These are phyloP conservation scores for Cutaneotrichosporon sp. DNA, from an alignment of 1,284 basidiomycete species.

Conservation along the genomic window DNA sequence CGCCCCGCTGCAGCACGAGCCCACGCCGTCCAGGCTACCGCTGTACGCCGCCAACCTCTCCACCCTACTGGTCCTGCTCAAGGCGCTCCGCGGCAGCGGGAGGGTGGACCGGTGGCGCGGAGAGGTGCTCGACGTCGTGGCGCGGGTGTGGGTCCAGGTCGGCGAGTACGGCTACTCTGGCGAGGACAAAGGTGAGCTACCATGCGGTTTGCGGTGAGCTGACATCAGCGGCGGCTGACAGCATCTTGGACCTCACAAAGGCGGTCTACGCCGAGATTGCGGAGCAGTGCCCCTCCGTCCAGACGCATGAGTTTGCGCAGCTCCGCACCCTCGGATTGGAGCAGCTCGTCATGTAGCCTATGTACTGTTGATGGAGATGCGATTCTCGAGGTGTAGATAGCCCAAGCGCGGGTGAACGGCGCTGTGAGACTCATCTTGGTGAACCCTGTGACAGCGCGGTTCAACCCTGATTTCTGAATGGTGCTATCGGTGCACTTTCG, in stretches of 20 bases:
- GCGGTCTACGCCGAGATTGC: constrained; percentile 20
- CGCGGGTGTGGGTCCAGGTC: constrained; percentile 40
- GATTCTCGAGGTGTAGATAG: no score
- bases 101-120: constrained; percentile 48
- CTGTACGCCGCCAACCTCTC: constrained; percentile 45
- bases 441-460: no score
- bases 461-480: no score
- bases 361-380: no score
- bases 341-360: no score
- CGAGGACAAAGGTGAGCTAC: background rate
- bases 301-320: constrained; percentile 15
- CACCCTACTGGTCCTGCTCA: constrained; percentile 36
- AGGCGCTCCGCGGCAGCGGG: constrained; percentile 30
- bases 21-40: constrained; percentile 32
- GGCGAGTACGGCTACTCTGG: constrained; percentile 27
- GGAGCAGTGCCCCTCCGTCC: constrained; percentile 20
- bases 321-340: constrained; percentile 22
- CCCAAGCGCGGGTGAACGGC: no score
- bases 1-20: constrained; percentile 43
- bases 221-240: background rate
- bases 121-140: constrained; percentile 45
- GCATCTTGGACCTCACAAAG: background rate
- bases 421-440: no score
- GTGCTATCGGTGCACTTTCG: no score
- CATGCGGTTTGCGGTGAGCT: no score